Conservation (phyloP, 805 yeast genomes). For the Cyberlindnera mrakii region DNA sequence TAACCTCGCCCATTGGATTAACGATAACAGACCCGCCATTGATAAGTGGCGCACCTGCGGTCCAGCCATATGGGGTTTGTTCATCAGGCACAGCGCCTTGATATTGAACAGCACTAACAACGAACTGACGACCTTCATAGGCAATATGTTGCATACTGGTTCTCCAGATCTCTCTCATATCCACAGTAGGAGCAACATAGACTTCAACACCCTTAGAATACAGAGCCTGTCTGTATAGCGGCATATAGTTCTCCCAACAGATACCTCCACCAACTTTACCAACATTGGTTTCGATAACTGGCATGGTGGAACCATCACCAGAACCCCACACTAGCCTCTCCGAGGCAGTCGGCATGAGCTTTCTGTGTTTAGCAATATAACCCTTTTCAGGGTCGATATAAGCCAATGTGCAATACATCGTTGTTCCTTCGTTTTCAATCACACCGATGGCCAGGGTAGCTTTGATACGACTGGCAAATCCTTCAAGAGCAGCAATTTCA, state of each 20-base stretch:
- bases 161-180: conserved; percentile 39
- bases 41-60: conserved; percentile 27
- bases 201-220: conserved; percentile 37
- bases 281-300: conserved; percentile 29
- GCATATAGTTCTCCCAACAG: conserved; percentile 43
- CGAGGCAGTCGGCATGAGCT: conserved; percentile 38
- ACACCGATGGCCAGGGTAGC: conserved; percentile 35
- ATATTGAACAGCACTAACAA: conserved; percentile 36
- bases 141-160: conserved; percentile 36
- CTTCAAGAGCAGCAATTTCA: conserved; percentile 29
- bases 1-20: conserved; percentile 36
- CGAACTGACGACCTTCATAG: conserved; percentile 35
- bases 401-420: conserved; percentile 36
- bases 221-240: conserved; percentile 34
- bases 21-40: conserved; percentile 37
- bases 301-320: conserved; percentile 41
- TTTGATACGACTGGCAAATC: conserved; percentile 27
- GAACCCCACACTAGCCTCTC: conserved; percentile 41
- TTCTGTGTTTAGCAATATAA: conserved; percentile 36
- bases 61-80: conserved; percentile 27
- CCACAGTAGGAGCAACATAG: conserved; percentile 41
- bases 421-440: conserved; percentile 33
- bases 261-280: conserved; percentile 40
- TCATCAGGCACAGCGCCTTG: conserved; percentile 27
- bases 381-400: conserved; percentile 34